Evolutionary conservation across 2,329 filamentous ascomycete species (phyloP), one percentile per base, ranked within the genome.

Genomic region (Aspergillus clavatus): DNA sequence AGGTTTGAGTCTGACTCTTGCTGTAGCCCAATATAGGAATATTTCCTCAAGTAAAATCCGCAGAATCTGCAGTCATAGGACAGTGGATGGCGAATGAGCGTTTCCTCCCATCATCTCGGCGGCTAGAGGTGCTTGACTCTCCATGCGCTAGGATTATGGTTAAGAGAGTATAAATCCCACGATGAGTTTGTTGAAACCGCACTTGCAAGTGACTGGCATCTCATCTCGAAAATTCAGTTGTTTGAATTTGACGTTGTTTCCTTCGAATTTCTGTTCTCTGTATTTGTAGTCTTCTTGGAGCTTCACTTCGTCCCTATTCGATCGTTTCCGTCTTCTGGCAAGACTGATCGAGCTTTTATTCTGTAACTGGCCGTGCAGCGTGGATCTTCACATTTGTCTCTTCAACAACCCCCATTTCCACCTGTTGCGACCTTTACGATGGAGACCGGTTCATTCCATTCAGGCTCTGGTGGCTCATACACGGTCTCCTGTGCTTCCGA

Each of bases 401-500:
- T 18, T 21, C 14, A 5, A n/a, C n/a, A n/a, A n/a, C n/a, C n/a
- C n/a, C n/a, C n/a, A n/a, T n/a, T n/a, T n/a, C n/a, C n/a, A n/a
- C n/a, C n/a, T 12, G 10, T 19, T 18, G 7, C 3, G 18, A 35
- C 6, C 18, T 16, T 18, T 18, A 35, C 16, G 18, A 35, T 35
- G 31, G 16, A 35, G n/a, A 40, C 58, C 5, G 62, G 59, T 24
- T 64, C 63, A 11, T 53, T 55, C 37, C 55, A 60, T 41, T 55
- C 60, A 21, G 31, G 31, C 31, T 35, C 31, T 18, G 8, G 14
- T 16, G 16, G 14, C 10, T 35, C 31, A 35, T 35, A 35, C 16
- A 35, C 16, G 14, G 31, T 35, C 31, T 60, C 58, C 36, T 59
- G 55, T 40, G 63, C 66, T 7, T 63, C 65, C n/a, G 59, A 68